Evolutionary conservation across 805 yeast species (phyloP).

Genomic region (Sugiyamaella qingdaonensis): DNA sequence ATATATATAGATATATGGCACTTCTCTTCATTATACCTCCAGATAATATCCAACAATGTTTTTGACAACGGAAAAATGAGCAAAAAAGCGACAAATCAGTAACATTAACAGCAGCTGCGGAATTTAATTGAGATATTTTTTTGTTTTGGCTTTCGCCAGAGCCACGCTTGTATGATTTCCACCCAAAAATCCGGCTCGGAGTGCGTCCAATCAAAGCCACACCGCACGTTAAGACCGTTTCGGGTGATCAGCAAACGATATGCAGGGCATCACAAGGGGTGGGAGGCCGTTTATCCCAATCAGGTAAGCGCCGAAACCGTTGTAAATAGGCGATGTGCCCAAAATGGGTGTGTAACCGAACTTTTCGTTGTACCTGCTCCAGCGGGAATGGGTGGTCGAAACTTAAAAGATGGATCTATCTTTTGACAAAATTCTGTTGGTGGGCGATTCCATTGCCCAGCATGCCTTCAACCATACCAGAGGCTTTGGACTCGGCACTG

Average conservation of each 20-base stretch:
- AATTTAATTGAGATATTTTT: no score
- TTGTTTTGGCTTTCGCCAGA: no score
- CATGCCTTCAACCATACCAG: background rate
- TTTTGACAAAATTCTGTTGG: background rate
- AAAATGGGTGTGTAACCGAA: background rate
- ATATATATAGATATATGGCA: no score
- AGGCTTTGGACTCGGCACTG: background rate
- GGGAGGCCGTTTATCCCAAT: conserved; percentile 1
- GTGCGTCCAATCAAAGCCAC: no score
- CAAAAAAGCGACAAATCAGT: no score
- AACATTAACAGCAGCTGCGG: no score
- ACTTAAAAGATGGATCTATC: background rate
- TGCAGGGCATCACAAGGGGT: background rate
- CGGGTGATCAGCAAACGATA: background rate
- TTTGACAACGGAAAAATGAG: no score
- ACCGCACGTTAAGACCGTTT: background rate
- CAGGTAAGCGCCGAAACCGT: background rate
- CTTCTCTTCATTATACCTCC: no score
- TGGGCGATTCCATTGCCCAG: background rate
- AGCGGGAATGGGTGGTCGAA: no score
- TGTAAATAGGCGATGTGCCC: background rate
- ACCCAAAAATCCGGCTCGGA: no score
- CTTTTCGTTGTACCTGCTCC: background rate
- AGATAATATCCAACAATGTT: no score
- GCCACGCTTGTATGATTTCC: no score